Evolutionary conservation across 352 stramenopile genomes (phyloP).

Genomic region (Globisporangium orthogonon): DNA sequence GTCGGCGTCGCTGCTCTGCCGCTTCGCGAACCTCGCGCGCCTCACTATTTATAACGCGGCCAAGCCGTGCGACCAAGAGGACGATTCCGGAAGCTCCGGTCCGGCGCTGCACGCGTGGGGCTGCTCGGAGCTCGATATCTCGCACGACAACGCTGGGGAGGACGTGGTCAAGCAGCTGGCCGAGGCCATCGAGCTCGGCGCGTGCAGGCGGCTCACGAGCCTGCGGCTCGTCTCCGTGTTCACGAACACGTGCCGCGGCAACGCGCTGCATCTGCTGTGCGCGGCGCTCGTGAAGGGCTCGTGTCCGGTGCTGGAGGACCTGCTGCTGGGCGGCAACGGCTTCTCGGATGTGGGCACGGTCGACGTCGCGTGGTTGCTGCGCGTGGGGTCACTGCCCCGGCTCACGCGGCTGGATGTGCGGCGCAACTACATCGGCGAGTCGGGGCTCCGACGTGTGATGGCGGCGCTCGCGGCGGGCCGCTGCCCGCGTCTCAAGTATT

Average conservation of each 20-base stretch:
- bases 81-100: not conserved
- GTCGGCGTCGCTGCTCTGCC: slow-evolving; percentile 21
- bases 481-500: slow-evolving; percentile 39
- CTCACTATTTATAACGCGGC: slow-evolving; percentile 14
- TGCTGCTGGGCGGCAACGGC: slow-evolving; percentile 62
- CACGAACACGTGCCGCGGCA: slow-evolving; percentile 52
- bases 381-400: slow-evolving; percentile 19
- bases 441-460: slow-evolving; percentile 39
- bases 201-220: slow-evolving; percentile 35
- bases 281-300: slow-evolving; percentile 30
- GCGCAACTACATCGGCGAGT: slow-evolving; percentile 68
- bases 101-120: slow-evolving; percentile 54
- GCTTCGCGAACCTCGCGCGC: slow-evolving; percentile 47
- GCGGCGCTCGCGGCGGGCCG: slow-evolving; percentile 18
- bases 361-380: slow-evolving; percentile 40
- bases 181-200: slow-evolving; percentile 22
- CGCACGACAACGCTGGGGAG: slow-evolving; percentile 50
- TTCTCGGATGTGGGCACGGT: slow-evolving; percentile 47
- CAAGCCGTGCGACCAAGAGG: slow-evolving; percentile 20
- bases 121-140: slow-evolving; percentile 50
- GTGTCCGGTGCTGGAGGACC: slow-evolving; percentile 43
- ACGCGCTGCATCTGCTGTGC: slow-evolving; percentile 36
- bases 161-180: slow-evolving; percentile 39
- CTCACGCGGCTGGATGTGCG: slow-evolving; percentile 57
- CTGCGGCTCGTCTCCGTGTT: slow-evolving; percentile 69